phyloP scores from a whole-genome alignment of 805 yeast species.

The Metschnikowia dekortorum region DNA sequence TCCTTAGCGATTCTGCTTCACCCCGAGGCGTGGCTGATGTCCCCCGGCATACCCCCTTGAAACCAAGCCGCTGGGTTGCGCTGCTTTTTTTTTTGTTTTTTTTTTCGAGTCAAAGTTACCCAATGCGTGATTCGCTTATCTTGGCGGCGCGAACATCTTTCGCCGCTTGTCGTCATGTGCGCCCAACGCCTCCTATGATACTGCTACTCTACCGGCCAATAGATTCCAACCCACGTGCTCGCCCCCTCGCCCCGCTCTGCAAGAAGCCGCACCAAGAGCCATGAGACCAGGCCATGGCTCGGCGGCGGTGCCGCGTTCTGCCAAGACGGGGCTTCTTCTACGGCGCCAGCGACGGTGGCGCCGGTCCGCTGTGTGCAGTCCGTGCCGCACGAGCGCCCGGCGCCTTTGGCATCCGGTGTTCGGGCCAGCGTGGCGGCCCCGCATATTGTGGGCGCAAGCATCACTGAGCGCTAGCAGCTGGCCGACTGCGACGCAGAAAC shows the following conservation, averaged over 20 bases:
- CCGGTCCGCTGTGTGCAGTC: background rate
- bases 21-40: no score
- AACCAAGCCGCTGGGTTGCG: background rate
- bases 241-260: no score
- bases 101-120: constrained; percentile 1
- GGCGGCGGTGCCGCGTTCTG: background rate
- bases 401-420: background rate
- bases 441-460: background rate
- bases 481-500: background rate
- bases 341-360: background rate
- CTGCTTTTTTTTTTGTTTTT: background rate
- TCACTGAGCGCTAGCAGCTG: background rate
- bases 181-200: background rate
- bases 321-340: background rate
- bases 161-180: constrained; percentile 3
- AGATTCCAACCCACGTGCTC: background rate
- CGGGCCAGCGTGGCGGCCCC: background rate
- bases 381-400: background rate
- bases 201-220: background rate
- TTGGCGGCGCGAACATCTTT: constrained; percentile 3
- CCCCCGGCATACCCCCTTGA: background rate
- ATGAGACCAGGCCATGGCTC: background rate
- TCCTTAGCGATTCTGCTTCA: background rate
- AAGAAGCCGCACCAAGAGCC: no score
- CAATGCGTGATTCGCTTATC: constrained; percentile 5